These are phyloP conservation scores for Sequoia sempervirens DNA, from an alignment of 75 land plant species.

Conservation along the genomic window DNA sequence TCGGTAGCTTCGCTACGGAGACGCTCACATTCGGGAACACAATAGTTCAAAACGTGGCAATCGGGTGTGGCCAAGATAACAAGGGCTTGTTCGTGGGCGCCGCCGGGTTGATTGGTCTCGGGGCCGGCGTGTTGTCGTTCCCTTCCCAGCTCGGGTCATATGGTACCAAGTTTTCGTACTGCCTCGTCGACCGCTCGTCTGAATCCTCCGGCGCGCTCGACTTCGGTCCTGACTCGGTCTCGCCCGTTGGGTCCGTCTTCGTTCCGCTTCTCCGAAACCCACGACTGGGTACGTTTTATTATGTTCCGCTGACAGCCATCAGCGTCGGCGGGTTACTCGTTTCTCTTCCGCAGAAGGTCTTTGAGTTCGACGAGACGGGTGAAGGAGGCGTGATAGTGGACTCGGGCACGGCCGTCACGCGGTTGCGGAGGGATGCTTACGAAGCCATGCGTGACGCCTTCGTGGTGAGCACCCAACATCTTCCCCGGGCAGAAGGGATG, in stretches of 20 bases:
- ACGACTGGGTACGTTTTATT: slow-evolving; percentile 63
- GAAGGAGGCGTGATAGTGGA: slow-evolving; percentile 67
- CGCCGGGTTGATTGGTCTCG: slow-evolving; percentile 74
- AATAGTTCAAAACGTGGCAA: slow-evolving; percentile 40
- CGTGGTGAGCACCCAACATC: slow-evolving; percentile 25
- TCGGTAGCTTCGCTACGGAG: slow-evolving; percentile 70
- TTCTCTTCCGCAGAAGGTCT: slow-evolving; percentile 32
- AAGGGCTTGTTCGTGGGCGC: slow-evolving; percentile 79
- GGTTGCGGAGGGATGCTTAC: slow-evolving; percentile 50
- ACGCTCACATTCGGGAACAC: slow-evolving; percentile 59
- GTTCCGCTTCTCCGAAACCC: slow-evolving; percentile 64
- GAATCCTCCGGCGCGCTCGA: slow-evolving; percentile 31
- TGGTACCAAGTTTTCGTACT: slow-evolving; percentile 58
- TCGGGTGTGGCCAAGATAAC: slow-evolving; percentile 87
- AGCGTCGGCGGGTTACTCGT: slow-evolving; percentile 60
- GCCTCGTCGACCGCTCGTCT: slow-evolving; percentile 50
- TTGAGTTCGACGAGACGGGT: slow-evolving; percentile 33
- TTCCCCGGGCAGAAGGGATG: slow-evolving; percentile 30
- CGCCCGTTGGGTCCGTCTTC: slow-evolving; percentile 47
- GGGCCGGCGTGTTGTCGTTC: slow-evolving; percentile 64
- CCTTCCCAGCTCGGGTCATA: slow-evolving; percentile 56
- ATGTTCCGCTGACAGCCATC: slow-evolving; percentile 63
- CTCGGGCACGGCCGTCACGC: slow-evolving; percentile 77
- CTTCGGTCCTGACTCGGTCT: slow-evolving; percentile 42
- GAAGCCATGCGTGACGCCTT: slow-evolving; percentile 59